Base-by-base conservation (phyloP, 2,329 filamentous ascomycete species). In the Colletotrichum echinochloae region DNA sequence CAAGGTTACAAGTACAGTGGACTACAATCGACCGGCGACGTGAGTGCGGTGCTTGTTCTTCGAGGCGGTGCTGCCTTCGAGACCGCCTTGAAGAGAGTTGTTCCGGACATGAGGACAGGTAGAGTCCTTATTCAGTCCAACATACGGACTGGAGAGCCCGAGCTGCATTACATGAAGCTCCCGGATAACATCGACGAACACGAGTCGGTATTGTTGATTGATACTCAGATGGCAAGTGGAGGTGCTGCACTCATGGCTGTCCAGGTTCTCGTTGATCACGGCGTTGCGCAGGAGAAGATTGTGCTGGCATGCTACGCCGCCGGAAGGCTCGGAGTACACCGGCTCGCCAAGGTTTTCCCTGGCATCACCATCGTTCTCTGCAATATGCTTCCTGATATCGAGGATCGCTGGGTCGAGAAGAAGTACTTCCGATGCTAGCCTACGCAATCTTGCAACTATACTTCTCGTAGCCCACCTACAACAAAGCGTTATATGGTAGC, bases 301-400 rank as follows among this genome's bases (percentile, higher is more conserved):
- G 93, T 98, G 41, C 91, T 98, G 79, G 95, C 97, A 48, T 97
- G 95, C 4, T 98, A 97, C 78, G 92, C 94, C 74, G 95, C 95
- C 4, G 95, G 95, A 11, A 90, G 90, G 74, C 89, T 93, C 75
- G 96, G 95, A 0, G 80, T 98, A 72, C 94, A 96, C 77, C 87
- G 96, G 73, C 83, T 99, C 76, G 92, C 94, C 72, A 94, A 91
- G 67, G 96, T 97, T 3, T 99, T 96, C 76, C 94, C 96, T 0
- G 90, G 91, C 5, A 91, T 98, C 59, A 92, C 91, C 62, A 92
- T 97, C 23, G 94, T 98, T 23, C 91, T 97, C 35, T 94, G 93
- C 74, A 91, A 91, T 72, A 87, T 97, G 76, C 90, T 95, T 35
- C 89, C 91, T 65, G 94, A 97, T 75, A 89, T 92, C 72, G 94